phyloP scores from a whole-genome alignment of 2,329 filamentous ascomycete genomes.

The Phialophora chinensis region DNA sequence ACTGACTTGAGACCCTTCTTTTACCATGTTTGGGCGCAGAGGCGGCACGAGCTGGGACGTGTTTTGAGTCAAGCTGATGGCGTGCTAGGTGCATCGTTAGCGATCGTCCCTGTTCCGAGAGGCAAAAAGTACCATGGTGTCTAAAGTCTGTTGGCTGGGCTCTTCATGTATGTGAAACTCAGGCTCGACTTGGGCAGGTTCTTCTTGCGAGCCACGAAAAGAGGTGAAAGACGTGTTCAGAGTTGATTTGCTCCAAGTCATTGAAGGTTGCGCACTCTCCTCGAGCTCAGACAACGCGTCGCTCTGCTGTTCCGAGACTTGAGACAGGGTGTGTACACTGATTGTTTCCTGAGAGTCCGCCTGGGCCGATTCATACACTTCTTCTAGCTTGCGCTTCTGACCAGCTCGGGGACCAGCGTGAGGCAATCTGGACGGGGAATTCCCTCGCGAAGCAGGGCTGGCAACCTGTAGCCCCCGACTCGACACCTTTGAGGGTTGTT shows the following conservation, averaged over 20 bases:
- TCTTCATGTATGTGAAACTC: constrained; percentile 40
- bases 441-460: constrained; percentile 12
- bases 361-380: constrained; percentile 27
- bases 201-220: constrained; percentile 35
- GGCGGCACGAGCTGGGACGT: constrained; percentile 33
- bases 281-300: constrained; percentile 26
- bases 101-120: background rate
- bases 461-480: constrained; percentile 1
- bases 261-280: constrained; percentile 13
- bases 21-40: constrained; percentile 25
- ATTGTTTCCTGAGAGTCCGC: constrained; percentile 24
- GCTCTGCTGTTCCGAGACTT: constrained; percentile 31
- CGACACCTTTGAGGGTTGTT: constrained; percentile 22
- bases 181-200: constrained; percentile 31
- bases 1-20: constrained; percentile 37
- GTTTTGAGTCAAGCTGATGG: constrained; percentile 32
- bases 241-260: constrained; percentile 23
- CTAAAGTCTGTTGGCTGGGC: constrained; percentile 38
- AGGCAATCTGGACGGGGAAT: constrained; percentile 2
- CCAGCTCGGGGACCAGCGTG: constrained; percentile 31
- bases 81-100: constrained; percentile 27
- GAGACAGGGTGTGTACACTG: constrained; percentile 23
- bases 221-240: constrained; percentile 31
- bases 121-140: constrained; percentile 35
- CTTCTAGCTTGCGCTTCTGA: constrained; percentile 37